Base-by-base conservation (phyloP, 2,329 filamentous ascomycete species). In the Aspergillus sergii region DNA sequence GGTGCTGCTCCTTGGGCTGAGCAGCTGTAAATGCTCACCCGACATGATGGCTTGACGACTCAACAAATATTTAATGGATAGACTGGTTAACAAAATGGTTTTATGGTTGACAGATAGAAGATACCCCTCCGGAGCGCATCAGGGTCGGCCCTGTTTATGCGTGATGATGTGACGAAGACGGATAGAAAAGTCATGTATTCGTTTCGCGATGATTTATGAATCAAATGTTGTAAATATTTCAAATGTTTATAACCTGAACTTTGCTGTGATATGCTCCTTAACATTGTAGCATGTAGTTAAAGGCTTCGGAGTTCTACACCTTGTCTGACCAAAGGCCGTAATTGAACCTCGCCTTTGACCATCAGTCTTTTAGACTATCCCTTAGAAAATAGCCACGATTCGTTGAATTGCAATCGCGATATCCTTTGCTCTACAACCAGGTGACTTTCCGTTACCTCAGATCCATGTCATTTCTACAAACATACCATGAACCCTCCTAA, bases 1-100 rank as follows among this genome's bases (percentile, higher is more conserved):
- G 78, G 78, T 43, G 71, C 67, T 55, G 76, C 76, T 57, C 76
- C 77, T 51, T 80, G 77, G 75, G 75, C 71, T 48, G 76, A 79
- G 67, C 75, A 76, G 71, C 69, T 77, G 66, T 76, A 69, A 72
- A 61, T 55, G 19, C 43, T 19, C 16, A 28, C 14, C 21, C n/a
- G 46, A 36, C 21, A 34, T 62, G 53, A 62, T 48, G 55, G 60
- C 46, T 58, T 62, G 46, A 62, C 56, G 60, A 62, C 48, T 55
- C 45, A 23, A 62, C 19, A 54, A 41, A 28, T 45, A 39, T 23
- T 48, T 60, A 64, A 66, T 64, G 63, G 62, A 67, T 67, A 67
- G 64, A 67, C 21, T 56, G 65, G 54, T 64, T 26, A 41, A 41
- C 48, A 28, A 54, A 56, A 59, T 8, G 51, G 48, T 57, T 50